Percentiles rank a stretch among this genome's conserved stretches.
Evolutionary conservation across 2,329 filamentous ascomycete genomes (phyloP).

Genomic region (Microdochium trichocladiopsis): DNA sequence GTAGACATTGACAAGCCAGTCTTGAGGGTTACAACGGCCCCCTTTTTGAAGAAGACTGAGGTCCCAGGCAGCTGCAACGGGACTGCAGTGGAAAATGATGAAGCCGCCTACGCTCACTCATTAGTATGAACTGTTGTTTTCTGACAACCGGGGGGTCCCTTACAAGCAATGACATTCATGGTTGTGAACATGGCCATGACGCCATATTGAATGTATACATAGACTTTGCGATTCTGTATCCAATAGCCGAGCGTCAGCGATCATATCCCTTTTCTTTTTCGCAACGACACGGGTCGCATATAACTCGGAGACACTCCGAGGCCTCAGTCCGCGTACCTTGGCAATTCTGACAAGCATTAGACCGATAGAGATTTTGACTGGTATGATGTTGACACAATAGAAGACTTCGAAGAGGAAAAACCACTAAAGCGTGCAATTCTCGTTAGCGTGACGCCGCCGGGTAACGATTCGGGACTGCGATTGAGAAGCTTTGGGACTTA

Average conservation of each 20-base stretch:
- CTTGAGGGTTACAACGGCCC: slow-evolving; percentile 4
- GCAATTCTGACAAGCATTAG: background rate
- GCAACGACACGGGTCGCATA: too few relatives aligned
- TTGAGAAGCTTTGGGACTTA: too few relatives aligned
- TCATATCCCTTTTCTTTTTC: too few relatives aligned
- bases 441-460: too few relatives aligned
- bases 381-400: background rate
- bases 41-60: slow-evolving; percentile 2
- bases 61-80: slow-evolving; percentile 9
- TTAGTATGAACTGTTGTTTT: background rate
- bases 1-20: slow-evolving; percentile 6
- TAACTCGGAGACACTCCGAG: too few relatives aligned
- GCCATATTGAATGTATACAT: slow-evolving; percentile 5
- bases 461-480: too few relatives aligned
- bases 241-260: too few relatives aligned
- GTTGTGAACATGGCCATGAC: slow-evolving; percentile 9
- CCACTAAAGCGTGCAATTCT: too few relatives aligned
- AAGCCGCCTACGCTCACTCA: slow-evolving; percentile 9
- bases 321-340: background rate
- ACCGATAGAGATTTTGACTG: background rate
- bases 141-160: background rate
- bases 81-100: slow-evolving; percentile 10
- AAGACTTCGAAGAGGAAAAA: background rate
- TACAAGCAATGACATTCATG: slow-evolving; percentile 1
- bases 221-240: slow-evolving; percentile 4